Evolutionary conservation across 1,284 basidiomycete species (phyloP), one percentile per base, ranked within the genome.

Genomic region (Naganishia cerealis): DNA sequence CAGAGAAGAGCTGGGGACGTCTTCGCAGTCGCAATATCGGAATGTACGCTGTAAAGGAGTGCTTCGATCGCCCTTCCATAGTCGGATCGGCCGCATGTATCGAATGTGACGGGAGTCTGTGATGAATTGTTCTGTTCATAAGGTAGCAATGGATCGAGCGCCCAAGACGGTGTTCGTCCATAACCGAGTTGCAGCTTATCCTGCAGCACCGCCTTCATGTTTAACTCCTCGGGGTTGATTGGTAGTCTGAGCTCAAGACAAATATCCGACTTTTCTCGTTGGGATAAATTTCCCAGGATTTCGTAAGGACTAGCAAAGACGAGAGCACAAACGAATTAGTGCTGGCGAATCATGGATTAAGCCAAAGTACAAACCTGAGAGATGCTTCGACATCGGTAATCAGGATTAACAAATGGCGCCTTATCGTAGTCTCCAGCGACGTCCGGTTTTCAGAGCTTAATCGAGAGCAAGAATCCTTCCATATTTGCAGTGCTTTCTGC

Each of bases 1-100:
- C 9, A 77, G 66, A 24, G 76, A 65, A 15, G 26, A 26, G 39
- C n/a, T 13, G 61, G 36, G 3, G 61, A 54, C 24, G 38, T 13
- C 52, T 63, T 63, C 12, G 54, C 29, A 39, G 38, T 18, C 13
- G 61, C 40, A 36, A 63, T 63, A 40, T 63, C 61, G 12, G 61
- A 63, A 26, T 63, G 50, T 10, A 63, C 36, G 40, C 38, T 53
- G 50, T 54, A 63, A 21, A 63, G 24, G 38, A 63, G 21, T 29
- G 61, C 50, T 29, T 63, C 61, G 12, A 63, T 21, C 21, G 61
- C 61, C 40, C 61, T 63, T 1, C 42, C 61, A 53, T 62, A 50
- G 15, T 36, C 42, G n/a, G 67, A 68, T 43, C 67, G 58, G n/a
- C 67, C 67, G 15, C 48, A 46, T 16, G 9, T 29, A 36, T 68